These are phyloP conservation scores for Aspergillus melleus DNA, from an alignment of 2,329 filamentous ascomycete genomes.

Conservation along the genomic window DNA sequence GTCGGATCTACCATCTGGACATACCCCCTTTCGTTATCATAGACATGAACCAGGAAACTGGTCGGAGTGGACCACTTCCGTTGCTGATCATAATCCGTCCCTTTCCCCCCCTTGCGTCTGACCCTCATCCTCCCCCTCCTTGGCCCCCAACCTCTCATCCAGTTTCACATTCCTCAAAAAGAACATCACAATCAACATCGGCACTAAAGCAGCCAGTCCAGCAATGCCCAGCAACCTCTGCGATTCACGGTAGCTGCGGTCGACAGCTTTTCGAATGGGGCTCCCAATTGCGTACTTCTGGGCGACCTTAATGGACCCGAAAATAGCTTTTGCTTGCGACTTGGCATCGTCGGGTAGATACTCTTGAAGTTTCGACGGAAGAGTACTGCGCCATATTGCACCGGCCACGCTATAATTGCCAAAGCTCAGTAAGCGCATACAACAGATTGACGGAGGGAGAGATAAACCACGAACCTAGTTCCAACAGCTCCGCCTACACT, in stretches of 20 bases:
- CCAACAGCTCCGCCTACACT: slow-evolving; percentile 34
- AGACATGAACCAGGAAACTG: too few relatives aligned
- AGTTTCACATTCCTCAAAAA: slow-evolving; percentile 23
- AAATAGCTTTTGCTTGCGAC: slow-evolving; percentile 19
- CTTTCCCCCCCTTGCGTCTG: neutral
- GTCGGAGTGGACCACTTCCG: too few relatives aligned
- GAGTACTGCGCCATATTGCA: slow-evolving; percentile 37
- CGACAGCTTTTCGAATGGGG: slow-evolving; percentile 16
- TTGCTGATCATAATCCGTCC: neutral
- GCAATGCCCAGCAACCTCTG: slow-evolving; percentile 21
- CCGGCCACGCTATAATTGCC: slow-evolving; percentile 28
- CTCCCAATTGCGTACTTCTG: slow-evolving; percentile 16
- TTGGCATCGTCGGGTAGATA: slow-evolving; percentile 22
- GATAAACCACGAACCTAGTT: slow-evolving; percentile 24
- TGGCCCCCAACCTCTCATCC: slow-evolving; percentile 9
- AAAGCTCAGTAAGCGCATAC: neutral
- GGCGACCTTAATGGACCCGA: slow-evolving; percentile 21
- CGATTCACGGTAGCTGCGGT: slow-evolving; percentile 23
- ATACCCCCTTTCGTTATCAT: too few relatives aligned
- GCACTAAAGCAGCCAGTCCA: slow-evolving; percentile 14
- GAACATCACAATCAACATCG: slow-evolving; percentile 24
- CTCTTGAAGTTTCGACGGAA: slow-evolving; percentile 17
- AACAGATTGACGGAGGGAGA: neutral
- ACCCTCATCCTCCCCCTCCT: neutral
- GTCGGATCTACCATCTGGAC: too few relatives aligned